phyloP scores from a whole-genome alignment of 2,329 filamentous ascomycete genomes.

The Phaeosphaeria sp. region DNA sequence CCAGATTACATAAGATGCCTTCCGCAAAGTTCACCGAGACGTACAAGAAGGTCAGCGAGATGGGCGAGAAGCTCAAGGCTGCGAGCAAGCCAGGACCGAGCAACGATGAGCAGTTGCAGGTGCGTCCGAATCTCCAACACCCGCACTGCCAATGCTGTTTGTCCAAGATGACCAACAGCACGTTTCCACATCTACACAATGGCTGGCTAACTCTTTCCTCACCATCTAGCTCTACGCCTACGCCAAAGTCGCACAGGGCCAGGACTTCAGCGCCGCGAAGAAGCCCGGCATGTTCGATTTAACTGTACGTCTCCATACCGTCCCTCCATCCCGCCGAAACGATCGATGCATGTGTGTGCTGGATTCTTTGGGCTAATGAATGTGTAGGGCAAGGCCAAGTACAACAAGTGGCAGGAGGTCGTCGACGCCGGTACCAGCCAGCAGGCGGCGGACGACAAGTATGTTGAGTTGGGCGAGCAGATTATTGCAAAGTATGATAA shows the following conservation, averaged over 20 bases:
- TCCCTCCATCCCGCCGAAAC: background rate
- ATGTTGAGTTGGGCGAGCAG: slow-evolving; percentile 74
- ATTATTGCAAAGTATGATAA: slow-evolving; percentile 74
- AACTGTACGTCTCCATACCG: slow-evolving; percentile 58
- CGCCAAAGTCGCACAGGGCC: slow-evolving; percentile 51
- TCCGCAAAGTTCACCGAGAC: slow-evolving; percentile 40
- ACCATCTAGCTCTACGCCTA: slow-evolving; percentile 57
- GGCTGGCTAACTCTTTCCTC: slow-evolving; percentile 5
- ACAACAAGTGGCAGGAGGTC: slow-evolving; percentile 75
- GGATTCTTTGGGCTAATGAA: slow-evolving; percentile 1
- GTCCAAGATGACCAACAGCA: too few species aligned
- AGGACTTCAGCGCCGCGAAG: slow-evolving; percentile 50
- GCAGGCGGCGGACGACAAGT: slow-evolving; percentile 75
- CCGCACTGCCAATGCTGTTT: too few species aligned
- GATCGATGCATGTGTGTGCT: background rate
- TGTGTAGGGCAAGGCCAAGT: slow-evolving; percentile 78
- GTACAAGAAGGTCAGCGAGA: slow-evolving; percentile 40
- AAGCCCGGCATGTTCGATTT: slow-evolving; percentile 74
- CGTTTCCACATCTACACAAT: too few species aligned
- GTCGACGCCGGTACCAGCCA: slow-evolving; percentile 68
- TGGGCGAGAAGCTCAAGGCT: slow-evolving; percentile 40
- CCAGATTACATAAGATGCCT: slow-evolving; percentile 24
- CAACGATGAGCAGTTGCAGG: slow-evolving; percentile 58
- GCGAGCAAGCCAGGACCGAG: slow-evolving; percentile 32
- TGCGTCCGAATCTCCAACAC: too few species aligned